Base-by-base conservation (phyloP, 352 stramenopile species). In the Hyaloperonospora brassicae region DNA sequence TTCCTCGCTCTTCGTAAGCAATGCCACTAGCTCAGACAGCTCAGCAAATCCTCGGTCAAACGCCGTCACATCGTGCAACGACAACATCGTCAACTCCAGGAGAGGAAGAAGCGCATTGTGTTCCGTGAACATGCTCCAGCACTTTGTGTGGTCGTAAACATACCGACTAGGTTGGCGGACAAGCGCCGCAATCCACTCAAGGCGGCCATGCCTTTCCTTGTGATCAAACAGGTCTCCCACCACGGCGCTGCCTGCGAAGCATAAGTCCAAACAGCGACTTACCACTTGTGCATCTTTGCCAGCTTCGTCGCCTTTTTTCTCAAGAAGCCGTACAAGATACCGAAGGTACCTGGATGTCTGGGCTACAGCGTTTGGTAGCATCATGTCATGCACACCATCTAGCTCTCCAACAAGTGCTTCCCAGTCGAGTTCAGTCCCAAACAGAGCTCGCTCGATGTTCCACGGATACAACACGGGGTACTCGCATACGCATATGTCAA, bases 371-470 rank as follows among this genome's bases (percentile, higher is more conserved):
- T n/a, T n/a, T n/a, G n/a, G n/a, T n/a, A n/a, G n/a, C n/a, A n/a
- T n/a, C n/a, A n/a, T n/a, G n/a, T n/a, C n/a, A n/a, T n/a, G n/a
- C n/a, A n/a, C n/a, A n/a, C n/a, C n/a, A n/a, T 80, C 47, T n/a
- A 68, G 68, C 13, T 71, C 27, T 21, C 34, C 50, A 41, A 82
- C 61, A 22, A 57, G 48, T 23, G 72, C 59, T 39, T 65, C 59
- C 57, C 67, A 81, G 8, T 70, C 50, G 2, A 87, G 59, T 14
- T 72, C 57, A 4, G 52, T 64, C 13, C 84, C 84, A 63, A 93
- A 93, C 3, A 94, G 63, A 40, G 71, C 81, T 13, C 74, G 68
- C 44, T 94, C 80, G 1, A 94, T 70, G 50, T 94, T 94, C 79
- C 82, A 92, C 11, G 82, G 81, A 35, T 81, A 75, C 36, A 94